Evolutionary conservation across 345 rosid genomes (phyloP).

Genomic region (Populus deltoides): DNA sequence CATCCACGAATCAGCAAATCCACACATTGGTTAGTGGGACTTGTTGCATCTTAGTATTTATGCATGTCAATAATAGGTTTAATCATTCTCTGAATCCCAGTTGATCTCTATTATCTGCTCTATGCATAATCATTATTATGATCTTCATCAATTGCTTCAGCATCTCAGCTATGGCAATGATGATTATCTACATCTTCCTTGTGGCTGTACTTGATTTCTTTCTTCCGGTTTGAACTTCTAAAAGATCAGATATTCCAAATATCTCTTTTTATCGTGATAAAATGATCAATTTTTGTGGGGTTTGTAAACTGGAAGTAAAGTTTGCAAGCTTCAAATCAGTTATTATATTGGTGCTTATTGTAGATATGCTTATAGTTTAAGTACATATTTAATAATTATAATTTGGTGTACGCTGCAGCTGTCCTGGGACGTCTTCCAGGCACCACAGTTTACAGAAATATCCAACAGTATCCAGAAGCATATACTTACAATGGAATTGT

Average conservation of each 20-base stretch:
- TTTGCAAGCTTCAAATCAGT: not conserved
- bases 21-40: slow-evolving; percentile 77
- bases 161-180: not conserved
- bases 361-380: not conserved
- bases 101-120: not conserved
- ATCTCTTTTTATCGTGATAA: not conserved
- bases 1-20: slow-evolving; percentile 98
- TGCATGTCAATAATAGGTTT: not conserved
- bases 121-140: not conserved
- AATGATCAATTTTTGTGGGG: not conserved
- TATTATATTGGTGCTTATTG: not conserved
- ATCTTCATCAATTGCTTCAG: not conserved
- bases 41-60: not conserved
- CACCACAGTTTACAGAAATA: slow-evolving; percentile 90
- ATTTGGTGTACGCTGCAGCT: slow-evolving; percentile 49
- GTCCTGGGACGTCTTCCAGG: slow-evolving; percentile 98
- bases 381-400: not conserved
- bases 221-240: not conserved
- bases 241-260: not conserved
- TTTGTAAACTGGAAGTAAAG: not conserved
- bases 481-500: slow-evolving; percentile 93
- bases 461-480: slow-evolving; percentile 89
- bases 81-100: not conserved
- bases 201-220: not conserved
- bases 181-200: not conserved